Conservation (phyloP, 352 stramenopile genomes). For the Pythium apleroticum region DNA sequence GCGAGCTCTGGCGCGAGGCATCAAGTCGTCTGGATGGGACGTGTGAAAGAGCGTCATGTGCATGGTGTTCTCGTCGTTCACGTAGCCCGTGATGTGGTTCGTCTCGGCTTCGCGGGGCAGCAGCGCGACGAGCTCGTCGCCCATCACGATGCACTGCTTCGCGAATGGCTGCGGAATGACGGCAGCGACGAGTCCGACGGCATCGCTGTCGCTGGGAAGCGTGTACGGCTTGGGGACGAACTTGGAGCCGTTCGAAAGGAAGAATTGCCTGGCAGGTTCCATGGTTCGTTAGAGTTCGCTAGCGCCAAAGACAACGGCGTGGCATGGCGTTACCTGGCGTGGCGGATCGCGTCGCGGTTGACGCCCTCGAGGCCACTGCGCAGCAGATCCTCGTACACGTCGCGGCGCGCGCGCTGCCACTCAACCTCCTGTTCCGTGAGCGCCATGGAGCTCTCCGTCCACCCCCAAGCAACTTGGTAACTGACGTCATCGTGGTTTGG, state of each 20-base stretch:
- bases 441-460: slow-evolving; percentile 5
- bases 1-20: slow-evolving; percentile 38
- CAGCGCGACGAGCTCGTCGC: slow-evolving; percentile 43
- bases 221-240: slow-evolving; percentile 52
- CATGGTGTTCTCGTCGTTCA: slow-evolving; percentile 69
- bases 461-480: neutral
- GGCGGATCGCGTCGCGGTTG: slow-evolving; percentile 24
- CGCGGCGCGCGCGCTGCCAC: slow-evolving; percentile 22
- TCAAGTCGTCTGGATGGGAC: slow-evolving; percentile 61
- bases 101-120: slow-evolving; percentile 37
- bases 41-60: slow-evolving; percentile 83
- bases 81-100: slow-evolving; percentile 43
- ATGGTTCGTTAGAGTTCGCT: neutral
- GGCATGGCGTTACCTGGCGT: slow-evolving; percentile 16
- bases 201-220: slow-evolving; percentile 45
- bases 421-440: slow-evolving; percentile 16
- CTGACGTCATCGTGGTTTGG: neutral
- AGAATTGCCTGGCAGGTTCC: slow-evolving; percentile 17
- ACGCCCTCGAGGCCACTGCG: slow-evolving; percentile 14
- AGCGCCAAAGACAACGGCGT: neutral
- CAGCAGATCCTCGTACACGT: slow-evolving; percentile 20
- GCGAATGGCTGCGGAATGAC: slow-evolving; percentile 42
- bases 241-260: slow-evolving; percentile 26
- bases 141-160: slow-evolving; percentile 37
- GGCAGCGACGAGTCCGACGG: slow-evolving; percentile 49